Evolutionary conservation across 768 basidiomycete genomes (phyloP), one percentile per base, ranked within the genome.

Genomic region (Strobilomyces confusus): DNA sequence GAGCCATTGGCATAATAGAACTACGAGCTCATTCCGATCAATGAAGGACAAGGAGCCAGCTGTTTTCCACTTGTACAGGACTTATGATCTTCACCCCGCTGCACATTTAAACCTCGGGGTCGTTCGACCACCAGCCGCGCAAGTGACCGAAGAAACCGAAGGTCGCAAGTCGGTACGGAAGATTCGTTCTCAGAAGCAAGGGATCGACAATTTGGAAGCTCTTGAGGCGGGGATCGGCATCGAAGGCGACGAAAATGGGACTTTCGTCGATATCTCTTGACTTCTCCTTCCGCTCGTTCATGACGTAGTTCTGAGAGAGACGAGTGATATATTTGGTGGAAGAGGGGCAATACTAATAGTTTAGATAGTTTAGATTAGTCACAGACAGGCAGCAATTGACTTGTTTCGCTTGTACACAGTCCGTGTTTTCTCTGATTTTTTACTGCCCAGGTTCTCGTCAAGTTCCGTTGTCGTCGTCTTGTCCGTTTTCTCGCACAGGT

Each of bases 1-100:
- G 93, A 2, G 92, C 93, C 5, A 80, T 80, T 34, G 84, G 81
- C 3, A 69, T 91, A 25, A 94, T 93, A 87, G 91, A 95, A 67
- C 73, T 82, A 58, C 78, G 94, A 55, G 92, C 92, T 6, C 94
- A 97, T 64, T 80, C 92, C 0, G 89, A 94, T 63, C 78, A 93
- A 20, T 94, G 91, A 92, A 93, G 67, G 90, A 89, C 69, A 90
- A 94, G 72, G 94, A 95, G 67, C 94, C 95, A 65, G 94, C 93
- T 2, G 93, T 97, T 6, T 78, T 97, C 52, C 83, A 95, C 56
- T 63, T 95, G 42, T 84, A 91, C 64, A 69, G 92, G 53, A 84
- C 89, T 29, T 95, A 97, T 61, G 75, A 73, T 43, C 67, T 95
- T 5, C 72, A 83, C 40, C 79, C 83, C 15, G 86, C 91, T 22